Percentiles rank a stretch among this genome's conserved stretches.
Evolutionary conservation across 208 protist species (phyloP).

Genomic region (Novymonas esmeraldas): DNA sequence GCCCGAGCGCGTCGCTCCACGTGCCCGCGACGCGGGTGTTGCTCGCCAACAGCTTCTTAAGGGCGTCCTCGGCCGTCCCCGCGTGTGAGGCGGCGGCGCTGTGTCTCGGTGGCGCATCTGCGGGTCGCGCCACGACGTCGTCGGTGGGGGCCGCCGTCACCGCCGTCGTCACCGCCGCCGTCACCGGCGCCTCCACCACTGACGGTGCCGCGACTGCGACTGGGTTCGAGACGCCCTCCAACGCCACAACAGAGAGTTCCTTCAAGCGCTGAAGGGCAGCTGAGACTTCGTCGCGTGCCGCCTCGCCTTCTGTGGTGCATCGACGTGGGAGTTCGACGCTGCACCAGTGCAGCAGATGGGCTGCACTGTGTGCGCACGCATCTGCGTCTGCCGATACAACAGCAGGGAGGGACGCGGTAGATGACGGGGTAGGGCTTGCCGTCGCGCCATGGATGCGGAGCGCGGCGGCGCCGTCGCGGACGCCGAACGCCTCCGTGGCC

Average conservation of each 20-base stretch:
- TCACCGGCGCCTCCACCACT: too few species aligned
- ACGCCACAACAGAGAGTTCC: not conserved
- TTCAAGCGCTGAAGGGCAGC: not conserved
- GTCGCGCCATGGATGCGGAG: not conserved
- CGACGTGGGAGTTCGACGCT: conserved; percentile 5
- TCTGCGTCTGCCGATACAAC: not conserved
- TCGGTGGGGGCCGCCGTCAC: too few species aligned
- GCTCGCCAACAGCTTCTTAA: not conserved
- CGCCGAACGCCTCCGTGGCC: conserved; percentile 1
- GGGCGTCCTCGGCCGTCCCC: not conserved
- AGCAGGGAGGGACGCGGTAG: not conserved
- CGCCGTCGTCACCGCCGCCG: too few species aligned
- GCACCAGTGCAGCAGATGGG: conserved; percentile 6
- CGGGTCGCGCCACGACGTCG: too few species aligned
- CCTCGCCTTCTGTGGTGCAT: not conserved
- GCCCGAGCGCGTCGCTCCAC: conserved; percentile 5
- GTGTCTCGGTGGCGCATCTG: too few species aligned
- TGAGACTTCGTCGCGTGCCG: not conserved
- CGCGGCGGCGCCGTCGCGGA: not conserved
- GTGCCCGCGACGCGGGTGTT: not conserved
- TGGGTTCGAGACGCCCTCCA: not conserved
- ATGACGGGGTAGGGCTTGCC: not conserved
- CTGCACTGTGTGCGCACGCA: not conserved
- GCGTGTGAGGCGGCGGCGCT: not conserved
- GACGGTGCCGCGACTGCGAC: not conserved